Evolutionary conservation across 2,329 filamentous ascomycete genomes (phyloP).

Genomic region (Fusarium sp.): DNA sequence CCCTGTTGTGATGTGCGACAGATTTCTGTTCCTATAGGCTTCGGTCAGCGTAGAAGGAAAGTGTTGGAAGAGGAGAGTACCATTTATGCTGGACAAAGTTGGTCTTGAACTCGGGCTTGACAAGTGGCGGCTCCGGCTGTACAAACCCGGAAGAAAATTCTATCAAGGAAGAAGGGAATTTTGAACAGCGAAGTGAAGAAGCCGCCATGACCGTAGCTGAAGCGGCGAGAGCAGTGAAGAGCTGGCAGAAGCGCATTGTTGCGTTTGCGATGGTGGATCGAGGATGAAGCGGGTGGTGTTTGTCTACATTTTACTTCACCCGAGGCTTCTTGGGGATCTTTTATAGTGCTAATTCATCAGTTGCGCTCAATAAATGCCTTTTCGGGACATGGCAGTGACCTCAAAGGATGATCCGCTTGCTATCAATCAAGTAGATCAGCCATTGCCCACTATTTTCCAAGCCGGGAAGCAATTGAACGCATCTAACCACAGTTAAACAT

Average conservation of each 20-base stretch:
- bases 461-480: background rate
- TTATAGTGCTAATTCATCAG: background rate
- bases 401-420: background rate
- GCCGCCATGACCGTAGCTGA: background rate
- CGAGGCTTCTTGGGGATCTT: background rate
- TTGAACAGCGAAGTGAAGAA: constrained; percentile 14
- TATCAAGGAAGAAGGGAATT: constrained; percentile 41
- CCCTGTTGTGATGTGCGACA: constrained; percentile 52
- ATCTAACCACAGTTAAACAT: background rate
- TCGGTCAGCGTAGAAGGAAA: background rate
- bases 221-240: background rate
- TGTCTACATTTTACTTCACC: fast-evolving
- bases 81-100: constrained; percentile 54
- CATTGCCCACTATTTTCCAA: background rate
- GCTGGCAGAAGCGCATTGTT: background rate
- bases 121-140: constrained; percentile 46
- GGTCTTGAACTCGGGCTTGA: constrained; percentile 46
- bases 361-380: constrained; percentile 8
- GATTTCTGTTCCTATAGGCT: constrained; percentile 46
- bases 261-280: no score
- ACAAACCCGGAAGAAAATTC: constrained; percentile 47
- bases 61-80: constrained; percentile 13
- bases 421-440: background rate
- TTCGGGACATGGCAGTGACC: background rate
- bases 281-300: fast-evolving